A percentile compares a stretch with the other conserved stretches of the same genome.
Conservation (phyloP, 2,329 filamentous ascomycete species). For the Exophiala alcalophila region DNA sequence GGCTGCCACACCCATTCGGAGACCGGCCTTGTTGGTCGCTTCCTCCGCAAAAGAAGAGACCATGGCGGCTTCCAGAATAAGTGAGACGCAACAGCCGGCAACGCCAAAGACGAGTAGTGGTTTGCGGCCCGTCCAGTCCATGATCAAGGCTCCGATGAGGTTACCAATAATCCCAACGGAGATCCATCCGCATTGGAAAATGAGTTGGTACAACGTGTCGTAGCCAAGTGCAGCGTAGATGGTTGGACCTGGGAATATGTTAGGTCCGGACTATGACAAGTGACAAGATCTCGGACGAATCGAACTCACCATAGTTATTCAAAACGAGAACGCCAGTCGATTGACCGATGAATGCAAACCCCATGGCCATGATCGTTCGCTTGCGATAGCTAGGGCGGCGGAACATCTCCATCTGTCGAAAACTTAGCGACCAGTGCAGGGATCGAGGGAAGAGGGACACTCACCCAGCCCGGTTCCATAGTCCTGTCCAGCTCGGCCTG, state of each 20-base stretch:
- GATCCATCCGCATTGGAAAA: slow-evolving; percentile 25
- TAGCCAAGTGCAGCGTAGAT: slow-evolving; percentile 25
- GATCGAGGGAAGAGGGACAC: not conserved
- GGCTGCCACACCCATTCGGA: slow-evolving; percentile 40
- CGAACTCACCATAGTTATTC: slow-evolving; percentile 21
- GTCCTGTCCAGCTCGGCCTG: slow-evolving; percentile 22
- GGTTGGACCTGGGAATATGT: slow-evolving; percentile 12
- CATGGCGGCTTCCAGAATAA: slow-evolving; percentile 31
- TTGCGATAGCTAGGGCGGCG: slow-evolving; percentile 19
- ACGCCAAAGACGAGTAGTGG: slow-evolving; percentile 32
- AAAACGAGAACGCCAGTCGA: slow-evolving; percentile 21
- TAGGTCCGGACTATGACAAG: not conserved
- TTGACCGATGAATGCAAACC: slow-evolving; percentile 22
- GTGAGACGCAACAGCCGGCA: slow-evolving; percentile 16
- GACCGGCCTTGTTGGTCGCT: slow-evolving; percentile 31
- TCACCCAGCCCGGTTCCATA: slow-evolving; percentile 20
- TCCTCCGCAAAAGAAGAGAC: slow-evolving; percentile 34
- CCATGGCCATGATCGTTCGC: slow-evolving; percentile 17
- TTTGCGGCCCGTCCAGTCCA: slow-evolving; percentile 29
- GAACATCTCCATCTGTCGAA: slow-evolving; percentile 19
- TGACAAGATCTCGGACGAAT: not conserved
- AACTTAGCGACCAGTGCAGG: not conserved
- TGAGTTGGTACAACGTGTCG: slow-evolving; percentile 18
- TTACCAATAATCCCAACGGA: slow-evolving; percentile 23
- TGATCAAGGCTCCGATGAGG: slow-evolving; percentile 20